Evolutionary conservation across 768 basidiomycete species (phyloP), one percentile per base, ranked within the genome.

Genomic region (Dacryopinax primogenitus): DNA sequence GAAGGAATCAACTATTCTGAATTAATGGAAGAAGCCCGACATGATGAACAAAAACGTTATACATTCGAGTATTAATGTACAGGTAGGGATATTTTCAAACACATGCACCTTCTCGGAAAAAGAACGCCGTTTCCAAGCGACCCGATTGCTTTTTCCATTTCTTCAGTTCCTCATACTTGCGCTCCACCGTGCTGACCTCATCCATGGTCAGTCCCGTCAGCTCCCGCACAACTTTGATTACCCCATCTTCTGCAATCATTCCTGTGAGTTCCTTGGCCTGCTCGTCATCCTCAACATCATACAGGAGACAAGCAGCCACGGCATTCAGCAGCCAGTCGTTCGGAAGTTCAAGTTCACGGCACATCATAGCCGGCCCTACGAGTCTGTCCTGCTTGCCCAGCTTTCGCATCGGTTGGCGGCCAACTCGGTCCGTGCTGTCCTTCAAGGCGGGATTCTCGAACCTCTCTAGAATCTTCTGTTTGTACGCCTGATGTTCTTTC

Each of bases 361-460:
- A 77, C 74, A 78, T 75, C 23, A 67, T 67, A 35, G 72, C 70
- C 6, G 77, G 76, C 9, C 77, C 77, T 0, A 78, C 70, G 16
- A 78, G 70, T 6, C 77, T 71, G 63, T 78, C 77, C 3, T 71
- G 70, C 33, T 65, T 67, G 15, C 69, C 73, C 1, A 78, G 72
- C 71, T 78, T 78, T 33, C 77, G 73, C 62, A 77, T 67, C n/a
- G 77, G 77, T 66, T 77, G 71, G 16, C 77, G 72, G 1, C 75
- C 76, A 9, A 78, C 77, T 32, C 77, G 73, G 37, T 66, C 68
- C 26, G 78, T 73, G 9, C 76, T 72, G 68, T 78, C 77, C 64
- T 72, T 71, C 44, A 78, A 66, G 65, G 72, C 71, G 32, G 73
- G 72, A 65, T 78, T 78, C 33, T 65, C 66, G 68, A 77, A 77